Conservation (phyloP, 2,329 filamentous ascomycete genomes). For the Penicillium sp. region DNA sequence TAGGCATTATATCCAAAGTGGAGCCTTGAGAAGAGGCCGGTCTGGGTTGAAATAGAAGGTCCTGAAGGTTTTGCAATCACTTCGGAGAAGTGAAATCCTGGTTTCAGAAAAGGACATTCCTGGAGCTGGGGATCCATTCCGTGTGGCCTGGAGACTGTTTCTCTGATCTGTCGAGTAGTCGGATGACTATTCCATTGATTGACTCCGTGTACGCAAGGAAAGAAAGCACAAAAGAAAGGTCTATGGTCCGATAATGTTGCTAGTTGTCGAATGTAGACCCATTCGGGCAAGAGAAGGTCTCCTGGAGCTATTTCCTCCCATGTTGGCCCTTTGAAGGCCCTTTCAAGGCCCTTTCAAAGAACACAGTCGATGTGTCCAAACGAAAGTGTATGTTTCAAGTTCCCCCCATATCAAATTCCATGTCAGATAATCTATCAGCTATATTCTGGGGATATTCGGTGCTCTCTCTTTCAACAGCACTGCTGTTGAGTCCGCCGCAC, state of each 20-base stretch:
- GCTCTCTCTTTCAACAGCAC: neutral
- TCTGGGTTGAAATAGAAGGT: neutral
- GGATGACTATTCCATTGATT: slow-evolving; percentile 1
- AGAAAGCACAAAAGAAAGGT: slow-evolving; percentile 2
- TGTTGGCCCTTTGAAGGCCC: too few relatives aligned
- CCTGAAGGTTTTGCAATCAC: neutral
- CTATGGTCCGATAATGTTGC: neutral
- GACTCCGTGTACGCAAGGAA: slow-evolving; percentile 5
- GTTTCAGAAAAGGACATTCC: neutral
- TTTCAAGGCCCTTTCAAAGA: neutral
- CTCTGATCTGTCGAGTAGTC: slow-evolving; percentile 5
- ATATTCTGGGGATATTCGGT: neutral
- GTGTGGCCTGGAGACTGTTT: neutral
- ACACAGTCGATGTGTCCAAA: neutral
- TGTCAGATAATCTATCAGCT: neutral
- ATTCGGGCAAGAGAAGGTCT: neutral
- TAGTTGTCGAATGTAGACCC: neutral
- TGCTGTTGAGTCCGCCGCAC: slow-evolving; percentile 18
- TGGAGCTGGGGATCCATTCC: neutral
- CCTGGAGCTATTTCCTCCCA: neutral
- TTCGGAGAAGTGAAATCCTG: neutral
- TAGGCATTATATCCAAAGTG: neutral
- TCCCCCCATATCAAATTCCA: neutral
- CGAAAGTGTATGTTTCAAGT: neutral
- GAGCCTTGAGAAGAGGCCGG: neutral